These are phyloP conservation scores for Lentinula raphanica DNA, from an alignment of 768 basidiomycete genomes.

Conservation along the genomic window DNA sequence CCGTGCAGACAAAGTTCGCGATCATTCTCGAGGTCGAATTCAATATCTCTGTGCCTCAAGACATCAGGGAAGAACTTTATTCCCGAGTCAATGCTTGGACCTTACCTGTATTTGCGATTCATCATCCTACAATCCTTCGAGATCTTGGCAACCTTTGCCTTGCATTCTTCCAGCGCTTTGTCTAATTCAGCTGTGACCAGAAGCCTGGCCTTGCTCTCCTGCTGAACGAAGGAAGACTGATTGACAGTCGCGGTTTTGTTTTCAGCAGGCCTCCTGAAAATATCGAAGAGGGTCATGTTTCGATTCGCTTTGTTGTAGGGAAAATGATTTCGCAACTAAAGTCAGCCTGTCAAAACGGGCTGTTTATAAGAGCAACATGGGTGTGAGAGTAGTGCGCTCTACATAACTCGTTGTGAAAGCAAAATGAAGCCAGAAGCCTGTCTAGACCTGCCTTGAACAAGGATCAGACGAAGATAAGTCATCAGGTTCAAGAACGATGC, in stretches of 20 bases:
- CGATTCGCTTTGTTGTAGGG: too few species aligned
- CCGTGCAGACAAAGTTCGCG: slow-evolving; percentile 33
- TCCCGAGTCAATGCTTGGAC: background rate
- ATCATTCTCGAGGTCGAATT: slow-evolving; percentile 49
- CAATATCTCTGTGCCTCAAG: slow-evolving; percentile 39
- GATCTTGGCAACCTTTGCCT: slow-evolving; percentile 38
- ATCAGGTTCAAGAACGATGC: too few species aligned
- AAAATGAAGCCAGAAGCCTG: too few species aligned
- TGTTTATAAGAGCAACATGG: too few species aligned
- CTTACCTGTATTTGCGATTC: slow-evolving; percentile 49
- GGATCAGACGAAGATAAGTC: too few species aligned
- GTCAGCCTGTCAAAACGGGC: too few species aligned
- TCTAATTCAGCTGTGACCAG: slow-evolving; percentile 41
- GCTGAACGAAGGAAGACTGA: slow-evolving; percentile 24
- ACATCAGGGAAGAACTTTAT: background rate
- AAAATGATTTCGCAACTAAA: too few species aligned
- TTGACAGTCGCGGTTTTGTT: slow-evolving; percentile 3
- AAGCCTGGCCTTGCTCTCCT: slow-evolving; percentile 30
- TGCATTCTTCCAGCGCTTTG: slow-evolving; percentile 42
- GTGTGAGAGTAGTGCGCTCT: too few species aligned
- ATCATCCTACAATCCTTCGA: slow-evolving; percentile 38
- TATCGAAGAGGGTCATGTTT: slow-evolving; percentile 10
- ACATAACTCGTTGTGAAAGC: too few species aligned
- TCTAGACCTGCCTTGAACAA: too few species aligned
- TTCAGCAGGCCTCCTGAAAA: slow-evolving; percentile 7